phyloP scores from a whole-genome alignment of 2,329 filamentous ascomycete species.

The Pseudogymnoascus sp. region DNA sequence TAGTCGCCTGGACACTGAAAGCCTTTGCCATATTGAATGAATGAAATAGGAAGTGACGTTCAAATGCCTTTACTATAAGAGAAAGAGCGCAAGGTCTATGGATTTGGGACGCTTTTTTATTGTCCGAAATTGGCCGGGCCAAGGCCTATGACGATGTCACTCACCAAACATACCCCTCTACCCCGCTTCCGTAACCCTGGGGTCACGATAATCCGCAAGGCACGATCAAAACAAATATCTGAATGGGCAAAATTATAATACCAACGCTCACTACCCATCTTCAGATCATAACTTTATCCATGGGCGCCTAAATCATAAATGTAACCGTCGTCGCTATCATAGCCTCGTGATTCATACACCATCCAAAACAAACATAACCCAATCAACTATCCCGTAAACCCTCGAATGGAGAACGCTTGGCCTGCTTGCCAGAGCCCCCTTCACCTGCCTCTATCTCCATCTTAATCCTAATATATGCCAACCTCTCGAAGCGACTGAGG shows the following conservation, averaged over 20 bases:
- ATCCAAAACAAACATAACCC: neutral
- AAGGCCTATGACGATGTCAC: slow-evolving; percentile 1
- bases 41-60: neutral
- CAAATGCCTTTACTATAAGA: neutral
- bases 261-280: neutral
- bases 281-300: neutral
- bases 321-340: slow-evolving; percentile 1
- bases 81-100: neutral
- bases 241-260: neutral
- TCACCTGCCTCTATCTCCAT: slow-evolving; percentile 48
- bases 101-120: neutral
- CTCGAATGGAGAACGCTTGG: slow-evolving; percentile 2
- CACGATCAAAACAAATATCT: neutral
- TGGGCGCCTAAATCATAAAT: slow-evolving; percentile 6
- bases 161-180: neutral
- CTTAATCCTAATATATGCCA: slow-evolving; percentile 75
- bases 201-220: neutral
- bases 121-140: neutral
- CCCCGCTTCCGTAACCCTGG: slow-evolving; percentile 9
- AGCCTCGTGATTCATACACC: slow-evolving; percentile 3
- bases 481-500: slow-evolving; percentile 79
- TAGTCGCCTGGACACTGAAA: slow-evolving; percentile 83
- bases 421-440: neutral
- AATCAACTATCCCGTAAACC: slow-evolving; percentile 4
- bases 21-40: slow-evolving; percentile 27